These are phyloP conservation scores for Hericium erinaceus DNA, from an alignment of 768 basidiomycete genomes.

Conservation along the genomic window DNA sequence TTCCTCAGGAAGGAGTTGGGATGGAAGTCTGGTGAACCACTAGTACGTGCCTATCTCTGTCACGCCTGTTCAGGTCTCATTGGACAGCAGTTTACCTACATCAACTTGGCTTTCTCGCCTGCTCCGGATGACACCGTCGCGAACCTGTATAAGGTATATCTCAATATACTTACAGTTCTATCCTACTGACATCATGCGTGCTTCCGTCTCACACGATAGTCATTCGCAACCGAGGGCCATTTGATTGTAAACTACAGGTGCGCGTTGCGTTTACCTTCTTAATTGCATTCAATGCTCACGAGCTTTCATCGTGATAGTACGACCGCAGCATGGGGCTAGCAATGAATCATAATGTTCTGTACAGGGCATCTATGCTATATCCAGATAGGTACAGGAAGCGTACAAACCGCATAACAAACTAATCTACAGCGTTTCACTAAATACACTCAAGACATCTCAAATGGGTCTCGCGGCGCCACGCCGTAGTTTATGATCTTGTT, in stretches of 20 bases:
- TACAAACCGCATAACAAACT: neutral
- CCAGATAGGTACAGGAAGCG: neutral
- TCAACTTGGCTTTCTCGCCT: conserved; percentile 70
- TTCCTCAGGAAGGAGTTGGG: conserved; percentile 85
- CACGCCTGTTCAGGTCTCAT: neutral
- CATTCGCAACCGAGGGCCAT: conserved; percentile 53
- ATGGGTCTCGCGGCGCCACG: conserved; percentile 1
- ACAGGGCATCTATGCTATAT: neutral
- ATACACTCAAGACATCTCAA: neutral
- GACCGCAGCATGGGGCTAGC: conserved; percentile 50
- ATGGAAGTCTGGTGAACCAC: conserved; percentile 77
- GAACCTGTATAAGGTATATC: conserved; percentile 52
- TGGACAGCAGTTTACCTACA: conserved; percentile 54
- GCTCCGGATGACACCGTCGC: conserved; percentile 70
- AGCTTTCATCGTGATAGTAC: conserved; percentile 27
- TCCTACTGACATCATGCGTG: neutral
- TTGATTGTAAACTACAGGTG: conserved; percentile 64
- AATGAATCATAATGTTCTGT: neutral
- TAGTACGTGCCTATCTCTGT: conserved; percentile 41
- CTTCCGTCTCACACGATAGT: conserved; percentile 23
- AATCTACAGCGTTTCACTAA: neutral
- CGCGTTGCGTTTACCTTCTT: conserved; percentile 1
- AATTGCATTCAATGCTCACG: neutral
- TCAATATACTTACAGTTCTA: neutral
- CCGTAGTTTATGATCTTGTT: conserved; percentile 7